Percentiles rank a stretch among this genome's conserved stretches.
These are phyloP conservation scores for Smallanthus sonchifolius DNA, from an alignment of 129 eudicot genomes.

Conservation along the genomic window DNA sequence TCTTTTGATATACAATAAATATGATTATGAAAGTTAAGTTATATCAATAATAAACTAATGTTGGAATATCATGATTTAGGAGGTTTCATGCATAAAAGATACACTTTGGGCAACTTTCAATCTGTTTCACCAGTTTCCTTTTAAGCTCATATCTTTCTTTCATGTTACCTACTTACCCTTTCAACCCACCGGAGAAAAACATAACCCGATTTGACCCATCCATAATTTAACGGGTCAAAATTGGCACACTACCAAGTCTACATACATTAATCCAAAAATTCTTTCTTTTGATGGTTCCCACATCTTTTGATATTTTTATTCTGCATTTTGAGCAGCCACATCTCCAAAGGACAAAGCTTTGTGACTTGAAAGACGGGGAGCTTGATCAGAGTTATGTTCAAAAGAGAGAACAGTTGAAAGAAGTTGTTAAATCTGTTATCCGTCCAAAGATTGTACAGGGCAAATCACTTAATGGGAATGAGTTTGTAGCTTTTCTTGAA, in stretches of 20 bases:
- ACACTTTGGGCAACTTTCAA: neutral
- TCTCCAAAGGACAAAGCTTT: slow-evolving; percentile 89
- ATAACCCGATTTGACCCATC: neutral
- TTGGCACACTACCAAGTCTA: neutral
- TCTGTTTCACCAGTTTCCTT: neutral
- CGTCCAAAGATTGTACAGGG: slow-evolving; percentile 96
- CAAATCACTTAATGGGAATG: slow-evolving; percentile 73
- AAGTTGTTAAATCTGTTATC: slow-evolving; percentile 63
- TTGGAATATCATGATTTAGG: neutral
- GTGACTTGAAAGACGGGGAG: slow-evolving; percentile 86
- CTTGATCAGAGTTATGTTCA: slow-evolving; percentile 73
- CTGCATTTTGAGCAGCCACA: slow-evolving; percentile 68
- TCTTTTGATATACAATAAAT: neutral
- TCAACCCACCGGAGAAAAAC: neutral
- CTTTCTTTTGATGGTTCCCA: neutral
- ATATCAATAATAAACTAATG: neutral
- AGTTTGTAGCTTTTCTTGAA: slow-evolving; percentile 79
- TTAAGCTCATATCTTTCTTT: neutral
- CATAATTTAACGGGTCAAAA: neutral
- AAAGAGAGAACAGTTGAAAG: slow-evolving; percentile 76
- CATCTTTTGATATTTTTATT: slow-evolving; percentile 10
- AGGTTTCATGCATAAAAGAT: neutral
- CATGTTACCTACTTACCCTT: neutral
- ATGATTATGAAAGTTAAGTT: neutral
- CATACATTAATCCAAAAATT: neutral